Evolutionary conservation across 176 grass and related monocot genomes (phyloP), one percentile per base, ranked within the genome.

Genomic region (Secale cereale): DNA sequence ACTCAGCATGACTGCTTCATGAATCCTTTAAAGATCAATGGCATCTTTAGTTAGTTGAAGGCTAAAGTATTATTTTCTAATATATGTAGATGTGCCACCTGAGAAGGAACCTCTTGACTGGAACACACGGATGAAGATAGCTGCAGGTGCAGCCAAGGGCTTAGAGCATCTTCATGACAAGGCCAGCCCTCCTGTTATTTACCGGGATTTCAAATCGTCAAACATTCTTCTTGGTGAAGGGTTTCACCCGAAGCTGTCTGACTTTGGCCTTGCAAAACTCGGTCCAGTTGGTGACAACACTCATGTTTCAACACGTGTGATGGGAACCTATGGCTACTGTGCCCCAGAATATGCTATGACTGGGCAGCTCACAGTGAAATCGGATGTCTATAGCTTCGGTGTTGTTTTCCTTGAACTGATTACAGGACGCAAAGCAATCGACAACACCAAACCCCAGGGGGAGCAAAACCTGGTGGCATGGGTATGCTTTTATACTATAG

Each of bases 281-380:
- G 94, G 94, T 61, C 94, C 94, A 9, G 94, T 97, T 84, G 94
- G 94, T 85, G 94, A 97, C 75, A 94, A 97, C 75, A 97, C 94
- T 30, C 94, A 97, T 72, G 94, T 97, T 66, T 97, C 94, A 65
- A 97, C 94, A 63, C 91, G 94, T 28, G 92, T 97, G 22, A 97
- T 97, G 94, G 94, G 94, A 60, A 97, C 94, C 20, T 94, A 94
- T 60, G 94, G 94, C 6, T 97, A 97, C 83, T 97, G 94, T 86
- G 94, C 94, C 13, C 94, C 94, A 74, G 94, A 97, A 76, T 97
- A 97, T 92, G 94, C 94, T 46, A 94, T 97, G 94, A 97, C 94
- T 19, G 94, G 94, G 41, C 92, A 97, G 80, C 87, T 97, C 60
- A 97, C 94, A 12, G 87, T 94, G 27, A 97, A 97, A 86, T 92